Evolutionary conservation across 768 basidiomycete genomes (phyloP), one percentile per base, ranked within the genome.

Genomic region (Hebeloma cylindrosporum): DNA sequence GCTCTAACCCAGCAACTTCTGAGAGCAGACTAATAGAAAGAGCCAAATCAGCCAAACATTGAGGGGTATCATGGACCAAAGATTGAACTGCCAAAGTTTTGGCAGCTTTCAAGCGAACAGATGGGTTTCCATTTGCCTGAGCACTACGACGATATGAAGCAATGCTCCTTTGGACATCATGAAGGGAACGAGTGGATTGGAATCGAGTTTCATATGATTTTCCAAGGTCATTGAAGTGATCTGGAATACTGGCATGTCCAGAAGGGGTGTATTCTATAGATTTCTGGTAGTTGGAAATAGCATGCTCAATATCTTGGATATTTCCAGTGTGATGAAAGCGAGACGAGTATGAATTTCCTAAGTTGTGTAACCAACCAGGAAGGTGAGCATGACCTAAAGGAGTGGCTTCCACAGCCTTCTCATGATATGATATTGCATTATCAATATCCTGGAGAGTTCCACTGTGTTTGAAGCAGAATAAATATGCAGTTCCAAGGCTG

Each of bases 271-370:
- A 27, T n/a, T 50, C 37, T 5, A 64, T 53, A 23, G 56, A 40
- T 16, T 54, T 42, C 50, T 50, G 49, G 13, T 22, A 32, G 10
- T 32, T 28, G 5, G 38, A 27, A 29, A 68, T 43, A 4, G 51
- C 53, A 20, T 63, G 51, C 11, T 60, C 40, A 22, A 69, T 43
- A 27, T 62, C 60, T 11, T 39, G 29, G 11, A 39, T 27, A 29
- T 61, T 45, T 35, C 56, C 39, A 8, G 41, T 45, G 16, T 20
- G 45, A 16, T 40, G 3, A 23, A 30, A 47, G 3, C 39, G 45
- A 27, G 13, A 11, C 20, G 7, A 8, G 41, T 25, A 44, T 7
- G 36, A 22, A 32, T 36, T 36, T 34, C 47, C 40, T 18, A 48
- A 39, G n/a, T 35, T 30, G 32, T 18, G 29, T 17, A 48, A 36